These are phyloP conservation scores for Vitis amurensis DNA, from an alignment of 164 flowering plant genomes.

Conservation along the genomic window DNA sequence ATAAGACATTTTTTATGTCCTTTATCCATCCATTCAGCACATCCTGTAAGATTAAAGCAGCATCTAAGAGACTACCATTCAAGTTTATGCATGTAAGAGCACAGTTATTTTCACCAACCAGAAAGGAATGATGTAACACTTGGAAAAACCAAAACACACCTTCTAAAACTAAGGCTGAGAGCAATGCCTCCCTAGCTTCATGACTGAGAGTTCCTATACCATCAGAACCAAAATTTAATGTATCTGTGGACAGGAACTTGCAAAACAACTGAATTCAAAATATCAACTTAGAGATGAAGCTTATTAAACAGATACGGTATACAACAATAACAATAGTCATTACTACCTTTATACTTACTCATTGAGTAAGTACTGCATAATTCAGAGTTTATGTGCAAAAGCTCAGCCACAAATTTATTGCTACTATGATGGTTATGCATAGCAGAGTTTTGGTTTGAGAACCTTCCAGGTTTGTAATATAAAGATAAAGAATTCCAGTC, in stretches of 20 bases:
- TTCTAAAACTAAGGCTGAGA: conserved; percentile 86
- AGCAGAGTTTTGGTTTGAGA: too few species aligned
- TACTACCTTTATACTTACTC: not conserved
- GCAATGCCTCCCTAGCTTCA: conserved; percentile 86
- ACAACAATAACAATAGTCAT: not conserved
- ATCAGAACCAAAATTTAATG: conserved; percentile 12
- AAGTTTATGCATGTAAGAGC: not conserved
- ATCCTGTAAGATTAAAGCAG: conserved; percentile 47
- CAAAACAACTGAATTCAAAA: too few species aligned
- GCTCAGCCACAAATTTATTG: not conserved
- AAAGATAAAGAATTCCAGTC: too few species aligned
- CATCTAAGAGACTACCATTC: not conserved
- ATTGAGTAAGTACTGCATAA: not conserved
- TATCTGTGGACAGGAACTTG: not conserved
- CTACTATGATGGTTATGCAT: not conserved
- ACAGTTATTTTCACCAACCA: not conserved
- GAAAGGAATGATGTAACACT: not conserved
- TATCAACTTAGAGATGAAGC: not conserved
- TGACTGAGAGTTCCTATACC: conserved; percentile 85
- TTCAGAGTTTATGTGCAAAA: not conserved
- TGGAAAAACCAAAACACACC: conserved; percentile 39
- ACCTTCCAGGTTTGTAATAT: too few species aligned
- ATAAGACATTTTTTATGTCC: conserved; percentile 85
- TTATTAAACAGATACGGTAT: not conserved
- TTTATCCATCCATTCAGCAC: conserved; percentile 98